phyloP scores from a whole-genome alignment of 192 early-diverging fungal genomes.

The Coemansia sp. region DNA sequence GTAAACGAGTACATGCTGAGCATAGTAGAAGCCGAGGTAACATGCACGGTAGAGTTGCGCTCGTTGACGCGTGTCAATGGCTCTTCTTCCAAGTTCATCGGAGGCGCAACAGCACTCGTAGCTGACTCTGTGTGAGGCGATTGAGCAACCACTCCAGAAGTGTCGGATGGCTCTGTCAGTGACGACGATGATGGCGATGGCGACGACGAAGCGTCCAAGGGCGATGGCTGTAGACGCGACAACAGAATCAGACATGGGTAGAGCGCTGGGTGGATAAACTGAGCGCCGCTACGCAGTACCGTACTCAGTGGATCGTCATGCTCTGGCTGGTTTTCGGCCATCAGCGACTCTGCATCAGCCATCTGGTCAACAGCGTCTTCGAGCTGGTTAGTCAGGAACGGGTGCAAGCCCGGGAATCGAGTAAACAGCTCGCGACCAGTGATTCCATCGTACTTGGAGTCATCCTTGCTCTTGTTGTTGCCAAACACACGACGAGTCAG shows the following conservation, averaged over 20 bases:
- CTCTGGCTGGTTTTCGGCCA: not conserved
- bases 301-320: constrained; percentile 12
- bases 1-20: constrained; percentile 58
- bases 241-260: constrained; percentile 91
- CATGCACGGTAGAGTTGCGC: constrained; percentile 55
- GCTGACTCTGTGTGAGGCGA: constrained; percentile 40
- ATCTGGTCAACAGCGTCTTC: constrained; percentile 66
- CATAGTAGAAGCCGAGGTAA: constrained; percentile 49
- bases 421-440: constrained; percentile 91
- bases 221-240: constrained; percentile 75
- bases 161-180: constrained; percentile 6
- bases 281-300: constrained; percentile 40
- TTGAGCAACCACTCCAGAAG: constrained; percentile 24
- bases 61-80: constrained; percentile 48
- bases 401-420: constrained; percentile 78
- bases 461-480: constrained; percentile 74
- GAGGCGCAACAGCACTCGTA: constrained; percentile 43
- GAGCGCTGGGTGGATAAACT: constrained; percentile 79
- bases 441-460: constrained; percentile 73
- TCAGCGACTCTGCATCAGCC: constrained; percentile 27
- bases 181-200: not conserved
- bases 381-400: constrained; percentile 77
- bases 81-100: constrained; percentile 53
- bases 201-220: constrained; percentile 34
- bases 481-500: constrained; percentile 85